phyloP scores from a whole-genome alignment of 495 filamentous ascomycete species.

The Tuber calosporum region DNA sequence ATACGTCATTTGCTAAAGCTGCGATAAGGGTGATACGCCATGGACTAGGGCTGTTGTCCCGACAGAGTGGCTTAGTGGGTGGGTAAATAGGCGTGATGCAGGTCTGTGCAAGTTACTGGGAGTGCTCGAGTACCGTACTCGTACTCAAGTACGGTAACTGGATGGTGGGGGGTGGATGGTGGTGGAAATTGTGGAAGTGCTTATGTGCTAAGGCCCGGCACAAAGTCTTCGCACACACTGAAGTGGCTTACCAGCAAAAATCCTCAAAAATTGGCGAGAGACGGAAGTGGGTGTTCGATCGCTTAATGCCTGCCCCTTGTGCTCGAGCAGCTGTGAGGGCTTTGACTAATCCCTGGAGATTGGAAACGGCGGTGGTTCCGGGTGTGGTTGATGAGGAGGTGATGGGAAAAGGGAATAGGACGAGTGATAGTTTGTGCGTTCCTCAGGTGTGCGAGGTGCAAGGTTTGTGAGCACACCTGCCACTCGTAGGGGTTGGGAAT shows the following conservation, averaged over 20 bases:
- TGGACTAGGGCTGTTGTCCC: not conserved
- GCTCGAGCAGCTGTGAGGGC: too few species aligned
- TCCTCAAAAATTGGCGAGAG: too few species aligned
- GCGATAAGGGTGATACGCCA: not conserved
- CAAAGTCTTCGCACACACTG: too few species aligned
- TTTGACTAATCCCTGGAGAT: not conserved
- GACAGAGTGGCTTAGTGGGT: not conserved
- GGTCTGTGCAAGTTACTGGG: not conserved
- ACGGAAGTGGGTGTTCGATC: too few species aligned
- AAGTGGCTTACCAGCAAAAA: too few species aligned
- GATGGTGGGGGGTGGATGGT: not conserved
- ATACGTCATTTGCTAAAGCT: not conserved
- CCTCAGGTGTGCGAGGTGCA: not conserved
- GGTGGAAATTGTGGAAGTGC: not conserved
- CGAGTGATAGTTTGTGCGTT: conserved; percentile 3
- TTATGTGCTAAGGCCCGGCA: too few species aligned
- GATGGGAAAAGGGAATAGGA: not conserved
- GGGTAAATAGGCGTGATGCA: not conserved
- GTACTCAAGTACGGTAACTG: too few species aligned
- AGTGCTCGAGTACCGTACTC: too few species aligned
- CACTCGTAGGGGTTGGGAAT: not conserved
- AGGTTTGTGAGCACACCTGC: not conserved
- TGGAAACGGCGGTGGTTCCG: not conserved
- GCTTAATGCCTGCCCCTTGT: too few species aligned
- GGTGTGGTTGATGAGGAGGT: not conserved